Evolutionary conservation across 2,329 filamentous ascomycete genomes (phyloP).

Genomic region (Mycosphaerelloides madeirae): DNA sequence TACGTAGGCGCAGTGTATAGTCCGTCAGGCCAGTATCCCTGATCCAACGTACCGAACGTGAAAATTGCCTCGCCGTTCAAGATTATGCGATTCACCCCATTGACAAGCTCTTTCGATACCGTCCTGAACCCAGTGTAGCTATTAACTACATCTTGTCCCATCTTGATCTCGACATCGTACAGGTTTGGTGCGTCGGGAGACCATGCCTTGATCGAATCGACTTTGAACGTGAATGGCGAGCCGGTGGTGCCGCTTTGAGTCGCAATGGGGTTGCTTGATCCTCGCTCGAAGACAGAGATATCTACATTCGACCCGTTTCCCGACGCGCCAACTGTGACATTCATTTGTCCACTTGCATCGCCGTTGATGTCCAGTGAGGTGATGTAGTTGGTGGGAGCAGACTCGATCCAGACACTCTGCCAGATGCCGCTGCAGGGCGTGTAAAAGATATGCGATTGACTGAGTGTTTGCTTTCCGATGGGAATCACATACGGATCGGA

Average conservation of each 20-base stretch:
- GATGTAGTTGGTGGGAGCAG: conserved; percentile 55
- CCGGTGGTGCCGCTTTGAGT: conserved; percentile 46
- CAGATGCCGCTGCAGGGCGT: conserved; percentile 69
- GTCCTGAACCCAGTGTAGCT: conserved; percentile 69
- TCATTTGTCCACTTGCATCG: conserved; percentile 49
- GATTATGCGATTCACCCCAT: conserved; percentile 57
- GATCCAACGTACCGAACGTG: conserved; percentile 63
- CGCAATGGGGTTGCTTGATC: conserved; percentile 33
- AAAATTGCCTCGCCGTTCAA: conserved; percentile 67
- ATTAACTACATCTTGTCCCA: conserved; percentile 50
- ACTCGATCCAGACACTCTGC: conserved; percentile 69
- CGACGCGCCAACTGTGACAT: conserved; percentile 19
- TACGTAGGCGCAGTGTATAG: conserved; percentile 60
- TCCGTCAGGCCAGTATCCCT: conserved; percentile 66
- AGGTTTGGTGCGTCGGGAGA: conserved; percentile 58
- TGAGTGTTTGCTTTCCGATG: conserved; percentile 51
- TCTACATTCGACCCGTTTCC: conserved; percentile 11
- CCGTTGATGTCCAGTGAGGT: conserved; percentile 57
- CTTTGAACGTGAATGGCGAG: conserved; percentile 50
- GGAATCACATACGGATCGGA: conserved; percentile 52
- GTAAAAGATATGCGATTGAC: conserved; percentile 66
- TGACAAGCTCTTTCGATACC: conserved; percentile 51
- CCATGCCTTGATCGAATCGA: conserved; percentile 58
- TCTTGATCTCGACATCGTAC: conserved; percentile 58
- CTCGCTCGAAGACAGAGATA: conserved; percentile 15